Evolutionary conservation across 2,329 filamentous ascomycete species (phyloP), one percentile per base, ranked within the genome.

Genomic region (Claviceps pusilla): DNA sequence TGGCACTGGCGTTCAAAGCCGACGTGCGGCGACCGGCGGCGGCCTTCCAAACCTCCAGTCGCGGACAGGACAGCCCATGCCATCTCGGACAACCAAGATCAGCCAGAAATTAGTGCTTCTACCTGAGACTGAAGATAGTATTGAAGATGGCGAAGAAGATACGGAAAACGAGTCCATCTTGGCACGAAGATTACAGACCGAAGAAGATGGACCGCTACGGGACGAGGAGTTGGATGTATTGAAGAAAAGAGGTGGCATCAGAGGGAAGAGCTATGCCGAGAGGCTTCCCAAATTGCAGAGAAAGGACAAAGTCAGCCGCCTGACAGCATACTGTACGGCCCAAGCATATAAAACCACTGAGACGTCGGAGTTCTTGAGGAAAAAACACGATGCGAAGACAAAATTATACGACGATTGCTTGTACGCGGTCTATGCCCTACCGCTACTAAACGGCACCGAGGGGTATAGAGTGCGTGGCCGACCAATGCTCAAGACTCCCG

Each of bases 321-420:
- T 97, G 54, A 98, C 93, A 55, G 93, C 93, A 11, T 98, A 97
- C 69, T 97, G 91, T 68, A 97, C 89, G 0, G 91, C 93, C 0
- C 88, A 96, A 68, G 87, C 86, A 7, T 97, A 90, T 72, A 95
- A 91, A 71, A 82, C 95, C 71, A 85, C 86, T 62, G 80, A 84
- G 31, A 89, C 89, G n/a, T 89, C 90, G 14, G 82, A 87, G 39
- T 98, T 98, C 66, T 75, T 96, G 57, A 85, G 87, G 61, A 87
- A 87, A 59, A 85, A 84, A 63, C 93, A 98, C 70, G 84, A 86
- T 37, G 91, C 90, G 1, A 86, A 89, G 70, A 95, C 91, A 14
- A 98, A 98, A 70, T 76, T 97, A 5, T 98, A 98, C 69, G 93
- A 98, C 68, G 93, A 98, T 68, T 98, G 93, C 65, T 74, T 98